Conservation (phyloP, 352 stramenopile genomes). For the Phytopythium kandeliae region DNA sequence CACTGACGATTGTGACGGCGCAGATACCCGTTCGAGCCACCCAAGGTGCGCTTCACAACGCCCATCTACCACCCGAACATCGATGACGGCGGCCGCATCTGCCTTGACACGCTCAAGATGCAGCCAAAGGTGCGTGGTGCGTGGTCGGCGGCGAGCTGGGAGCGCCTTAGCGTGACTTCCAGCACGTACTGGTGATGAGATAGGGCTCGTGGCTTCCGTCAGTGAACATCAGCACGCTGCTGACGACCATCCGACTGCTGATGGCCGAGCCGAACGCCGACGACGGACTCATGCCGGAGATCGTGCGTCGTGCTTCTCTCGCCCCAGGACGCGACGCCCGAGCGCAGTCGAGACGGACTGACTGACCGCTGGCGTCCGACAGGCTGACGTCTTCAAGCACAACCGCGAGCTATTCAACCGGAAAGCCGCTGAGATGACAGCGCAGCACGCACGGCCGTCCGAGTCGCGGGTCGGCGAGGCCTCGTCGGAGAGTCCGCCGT, state of each 20-base stretch:
- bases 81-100: slow-evolving; percentile 84
- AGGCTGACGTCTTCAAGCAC: slow-evolving; percentile 80
- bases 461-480: neutral
- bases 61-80: slow-evolving; percentile 87
- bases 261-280: slow-evolving; percentile 90
- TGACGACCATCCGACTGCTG: slow-evolving; percentile 88
- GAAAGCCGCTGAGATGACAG: slow-evolving; percentile 59
- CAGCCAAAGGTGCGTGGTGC: slow-evolving; percentile 55
- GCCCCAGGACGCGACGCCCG: neutral
- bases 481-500: neutral
- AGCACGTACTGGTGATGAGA: too few relatives aligned
- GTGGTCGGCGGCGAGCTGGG: neutral
- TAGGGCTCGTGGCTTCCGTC: slow-evolving; percentile 89
- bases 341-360: neutral
- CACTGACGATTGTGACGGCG: neutral
- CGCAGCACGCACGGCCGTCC: slow-evolving; percentile 30
- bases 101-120: slow-evolving; percentile 90
- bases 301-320: slow-evolving; percentile 44
- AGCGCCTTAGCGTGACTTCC: too few relatives aligned
- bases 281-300: slow-evolving; percentile 88
- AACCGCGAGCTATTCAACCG: slow-evolving; percentile 63
- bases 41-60: slow-evolving; percentile 72
- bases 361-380: neutral
- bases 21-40: slow-evolving; percentile 82
- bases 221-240: slow-evolving; percentile 87